Percentiles rank a stretch among this genome's conserved stretches.
Evolutionary conservation across 176 grass and related monocot genomes (phyloP).

Genomic region (Avena eriantha): DNA sequence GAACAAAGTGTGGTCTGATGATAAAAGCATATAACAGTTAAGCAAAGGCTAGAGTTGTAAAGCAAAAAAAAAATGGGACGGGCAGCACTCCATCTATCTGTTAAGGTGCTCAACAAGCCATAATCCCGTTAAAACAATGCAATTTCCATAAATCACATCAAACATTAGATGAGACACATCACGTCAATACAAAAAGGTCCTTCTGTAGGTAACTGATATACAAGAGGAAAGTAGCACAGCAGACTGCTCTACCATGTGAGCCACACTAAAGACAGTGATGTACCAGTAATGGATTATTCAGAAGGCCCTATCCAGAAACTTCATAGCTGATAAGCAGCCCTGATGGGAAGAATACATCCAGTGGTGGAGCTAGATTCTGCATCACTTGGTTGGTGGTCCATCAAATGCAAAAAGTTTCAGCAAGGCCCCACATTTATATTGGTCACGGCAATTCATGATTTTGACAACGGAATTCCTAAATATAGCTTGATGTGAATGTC

Average conservation of each 20-base stretch:
- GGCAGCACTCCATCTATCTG: neutral
- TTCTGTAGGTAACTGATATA: neutral
- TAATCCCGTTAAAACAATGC: constrained; percentile 10
- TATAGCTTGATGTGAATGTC: constrained; percentile 24
- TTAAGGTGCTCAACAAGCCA: neutral
- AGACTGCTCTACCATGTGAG: constrained; percentile 20
- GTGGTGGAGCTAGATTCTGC: constrained; percentile 36
- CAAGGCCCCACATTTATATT: neutral
- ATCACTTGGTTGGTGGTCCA: constrained; percentile 12
- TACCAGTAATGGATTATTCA: neutral
- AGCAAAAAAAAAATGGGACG: constrained; percentile 27
- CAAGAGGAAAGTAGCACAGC: constrained; percentile 1
- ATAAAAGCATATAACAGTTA: constrained; percentile 16
- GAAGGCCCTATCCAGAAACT: constrained; percentile 14
- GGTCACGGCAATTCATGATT: neutral
- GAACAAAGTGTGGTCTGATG: neutral
- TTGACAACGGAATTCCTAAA: constrained; percentile 10
- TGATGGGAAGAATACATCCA: constrained; percentile 28
- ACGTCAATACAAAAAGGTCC: constrained; percentile 23
- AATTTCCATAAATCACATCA: constrained; percentile 13
- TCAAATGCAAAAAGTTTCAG: constrained; percentile 19
- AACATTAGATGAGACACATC: constrained; percentile 12
- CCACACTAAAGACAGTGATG: neutral
- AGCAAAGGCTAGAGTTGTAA: constrained; percentile 27
- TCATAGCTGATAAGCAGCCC: constrained; percentile 6